Evolutionary conservation across 2,329 filamentous ascomycete genomes (phyloP).

Genomic region (Cladosporium sp.): DNA sequence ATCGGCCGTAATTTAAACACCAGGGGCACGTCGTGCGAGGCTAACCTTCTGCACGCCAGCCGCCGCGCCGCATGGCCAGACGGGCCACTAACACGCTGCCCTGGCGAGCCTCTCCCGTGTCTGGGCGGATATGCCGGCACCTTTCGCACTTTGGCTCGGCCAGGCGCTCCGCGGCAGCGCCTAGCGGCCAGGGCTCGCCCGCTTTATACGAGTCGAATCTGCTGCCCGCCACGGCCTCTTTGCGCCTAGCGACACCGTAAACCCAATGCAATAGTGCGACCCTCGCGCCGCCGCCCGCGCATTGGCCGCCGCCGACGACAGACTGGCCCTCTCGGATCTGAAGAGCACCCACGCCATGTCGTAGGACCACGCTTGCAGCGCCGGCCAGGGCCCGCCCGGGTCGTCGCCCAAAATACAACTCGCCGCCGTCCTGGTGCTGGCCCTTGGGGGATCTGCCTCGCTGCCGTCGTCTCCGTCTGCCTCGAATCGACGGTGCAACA

Average conservation of each 20-base stretch:
- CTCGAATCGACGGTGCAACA: neutral
- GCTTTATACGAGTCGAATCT: neutral
- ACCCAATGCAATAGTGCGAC: neutral
- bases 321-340: no score
- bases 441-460: neutral
- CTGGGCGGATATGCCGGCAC: no score
- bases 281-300: no score
- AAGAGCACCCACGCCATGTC: neutral
- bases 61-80: no score
- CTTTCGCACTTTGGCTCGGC: no score
- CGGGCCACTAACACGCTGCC: no score
- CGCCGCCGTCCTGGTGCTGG: neutral
- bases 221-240: neutral
- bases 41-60: no score
- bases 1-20: no score
- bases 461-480: neutral
- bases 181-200: neutral
- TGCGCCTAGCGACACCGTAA: no score
- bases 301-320: no score
- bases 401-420: constrained; percentile 4
- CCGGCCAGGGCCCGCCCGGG: neutral
- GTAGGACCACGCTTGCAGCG: neutral
- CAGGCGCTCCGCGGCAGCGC: neutral
- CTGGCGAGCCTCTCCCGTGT: no score
- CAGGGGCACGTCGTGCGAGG: no score